Conservation (phyloP, 306 rosid genomes). For the Dicorynia guianensis region DNA sequence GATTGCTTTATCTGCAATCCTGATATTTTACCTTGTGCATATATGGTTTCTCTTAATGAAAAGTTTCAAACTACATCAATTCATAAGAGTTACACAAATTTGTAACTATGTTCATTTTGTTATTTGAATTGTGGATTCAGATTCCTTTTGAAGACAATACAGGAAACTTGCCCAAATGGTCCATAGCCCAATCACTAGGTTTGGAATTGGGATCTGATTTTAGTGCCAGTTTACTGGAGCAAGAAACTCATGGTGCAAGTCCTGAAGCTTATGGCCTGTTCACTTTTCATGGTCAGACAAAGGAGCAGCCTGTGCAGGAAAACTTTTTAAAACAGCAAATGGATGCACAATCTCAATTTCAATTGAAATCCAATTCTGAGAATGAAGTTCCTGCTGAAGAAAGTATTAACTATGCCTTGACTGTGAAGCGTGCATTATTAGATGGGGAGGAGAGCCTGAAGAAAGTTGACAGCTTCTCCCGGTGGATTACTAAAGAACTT, state of each 20-base stretch:
- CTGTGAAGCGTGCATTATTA: constrained; percentile 57
- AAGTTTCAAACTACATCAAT: constrained; percentile 19
- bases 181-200: constrained; percentile 52
- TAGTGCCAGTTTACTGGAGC: constrained; percentile 36
- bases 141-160: constrained; percentile 59
- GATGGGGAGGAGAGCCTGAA: constrained; percentile 70
- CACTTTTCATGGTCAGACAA: constrained; percentile 44
- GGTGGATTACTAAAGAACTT: constrained; percentile 82
- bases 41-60: constrained; percentile 8
- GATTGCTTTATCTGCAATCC: not conserved
- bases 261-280: constrained; percentile 43
- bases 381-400: constrained; percentile 56
- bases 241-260: constrained; percentile 38
- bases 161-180: constrained; percentile 52
- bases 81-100: constrained; percentile 23
- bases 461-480: constrained; percentile 92
- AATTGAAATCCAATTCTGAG: constrained; percentile 47
- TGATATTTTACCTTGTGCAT: constrained; percentile 12
- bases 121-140: constrained; percentile 54
- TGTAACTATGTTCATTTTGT: constrained; percentile 36
- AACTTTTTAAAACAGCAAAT: constrained; percentile 49
- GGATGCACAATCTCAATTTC: constrained; percentile 48
- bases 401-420: constrained; percentile 54
- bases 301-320: constrained; percentile 49
- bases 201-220: constrained; percentile 55